Conservation (phyloP, 495 filamentous ascomycete species). For the Pseudoneurospora amorphoporcata region DNA sequence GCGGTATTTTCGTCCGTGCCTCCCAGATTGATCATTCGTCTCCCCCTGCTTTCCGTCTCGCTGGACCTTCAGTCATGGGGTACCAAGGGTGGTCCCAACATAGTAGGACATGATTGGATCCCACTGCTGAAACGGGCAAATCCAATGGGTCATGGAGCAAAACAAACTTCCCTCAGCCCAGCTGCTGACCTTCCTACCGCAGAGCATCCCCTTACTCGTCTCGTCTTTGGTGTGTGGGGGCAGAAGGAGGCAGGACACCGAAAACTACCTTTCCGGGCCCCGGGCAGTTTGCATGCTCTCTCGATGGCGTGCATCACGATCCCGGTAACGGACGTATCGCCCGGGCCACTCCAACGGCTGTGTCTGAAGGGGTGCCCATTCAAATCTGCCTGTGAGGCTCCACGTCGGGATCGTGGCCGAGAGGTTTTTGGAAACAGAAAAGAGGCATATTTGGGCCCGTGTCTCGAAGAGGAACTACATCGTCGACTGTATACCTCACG, state of each 20-base stretch:
- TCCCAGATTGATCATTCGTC: neutral
- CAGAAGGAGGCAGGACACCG: neutral
- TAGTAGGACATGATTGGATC: neutral
- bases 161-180: neutral
- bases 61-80: neutral
- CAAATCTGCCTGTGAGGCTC: slow-evolving; percentile 1
- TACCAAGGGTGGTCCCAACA: neutral
- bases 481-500: slow-evolving; percentile 11
- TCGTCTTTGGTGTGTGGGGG: neutral
- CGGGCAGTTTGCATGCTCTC: slow-evolving; percentile 1
- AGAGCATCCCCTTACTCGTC: neutral
- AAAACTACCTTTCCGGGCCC: neutral
- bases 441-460: neutral
- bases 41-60: neutral
- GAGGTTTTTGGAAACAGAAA: slow-evolving; percentile 2
- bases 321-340: slow-evolving; percentile 12
- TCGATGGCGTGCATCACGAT: slow-evolving; percentile 6
- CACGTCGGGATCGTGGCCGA: slow-evolving; percentile 3
- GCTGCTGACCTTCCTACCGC: neutral
- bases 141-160: neutral
- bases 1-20: neutral
- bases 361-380: slow-evolving; percentile 1
- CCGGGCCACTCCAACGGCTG: slow-evolving; percentile 4
- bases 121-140: neutral
- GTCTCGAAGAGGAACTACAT: slow-evolving; percentile 3